phyloP scores from a whole-genome alignment of 139 green algal genomes.

The Gonium pectorale region DNA sequence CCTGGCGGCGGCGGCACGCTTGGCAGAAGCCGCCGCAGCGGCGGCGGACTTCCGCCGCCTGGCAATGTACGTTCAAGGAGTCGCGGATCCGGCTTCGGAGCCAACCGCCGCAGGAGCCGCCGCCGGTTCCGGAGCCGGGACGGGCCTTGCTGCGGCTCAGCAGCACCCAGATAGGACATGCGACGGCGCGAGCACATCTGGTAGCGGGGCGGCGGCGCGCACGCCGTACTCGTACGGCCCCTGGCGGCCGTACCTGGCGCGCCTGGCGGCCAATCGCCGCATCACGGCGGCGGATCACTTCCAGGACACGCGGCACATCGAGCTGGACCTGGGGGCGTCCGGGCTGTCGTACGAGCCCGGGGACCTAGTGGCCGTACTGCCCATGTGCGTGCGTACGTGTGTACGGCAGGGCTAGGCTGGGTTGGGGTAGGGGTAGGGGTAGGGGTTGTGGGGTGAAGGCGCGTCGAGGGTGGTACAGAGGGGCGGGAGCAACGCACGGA shows the following conservation, averaged over 20 bases:
- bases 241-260: slow-evolving; percentile 70
- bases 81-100: slow-evolving; percentile 5
- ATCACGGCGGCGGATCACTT: slow-evolving; percentile 82
- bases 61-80: neutral
- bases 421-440: no score
- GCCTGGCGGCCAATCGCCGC: slow-evolving; percentile 70
- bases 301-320: slow-evolving; percentile 83
- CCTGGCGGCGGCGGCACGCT: slow-evolving; percentile 12
- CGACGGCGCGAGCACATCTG: no score
- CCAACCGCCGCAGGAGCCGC: neutral
- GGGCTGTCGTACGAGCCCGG: slow-evolving; percentile 80
- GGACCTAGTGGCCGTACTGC: slow-evolving; percentile 85
- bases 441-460: neutral
- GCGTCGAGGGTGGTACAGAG: no score
- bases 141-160: no score
- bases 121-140: neutral
- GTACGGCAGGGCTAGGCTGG: no score
- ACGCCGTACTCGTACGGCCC: slow-evolving; percentile 55
- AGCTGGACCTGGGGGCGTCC: slow-evolving; percentile 32
- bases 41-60: slow-evolving; percentile 37
- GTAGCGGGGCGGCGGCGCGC: no score
- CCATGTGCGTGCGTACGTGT: slow-evolving; percentile 41
- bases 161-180: no score
- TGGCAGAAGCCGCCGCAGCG: slow-evolving; percentile 3
- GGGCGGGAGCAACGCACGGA: no score